A percentile compares a stretch with the other conserved stretches of the same genome.
Conservation (phyloP, 2,329 filamentous ascomycete species). For the Diplodia mutila region DNA sequence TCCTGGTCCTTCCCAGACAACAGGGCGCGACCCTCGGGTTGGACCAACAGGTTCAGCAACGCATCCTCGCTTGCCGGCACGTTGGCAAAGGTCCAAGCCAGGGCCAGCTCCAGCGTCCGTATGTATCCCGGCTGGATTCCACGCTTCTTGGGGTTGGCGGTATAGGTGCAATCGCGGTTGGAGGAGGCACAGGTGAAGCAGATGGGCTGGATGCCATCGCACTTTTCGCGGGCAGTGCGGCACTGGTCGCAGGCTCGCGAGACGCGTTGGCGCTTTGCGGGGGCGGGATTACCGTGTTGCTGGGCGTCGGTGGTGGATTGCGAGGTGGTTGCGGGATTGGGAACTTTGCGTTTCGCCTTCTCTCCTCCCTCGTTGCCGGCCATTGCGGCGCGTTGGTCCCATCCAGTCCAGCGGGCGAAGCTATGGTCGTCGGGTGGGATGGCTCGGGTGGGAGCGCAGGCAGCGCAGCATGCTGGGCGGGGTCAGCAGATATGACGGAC, state of each 20-base stretch:
- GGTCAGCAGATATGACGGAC: conserved; percentile 11
- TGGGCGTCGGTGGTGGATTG: background rate
- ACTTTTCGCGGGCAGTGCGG: conserved; percentile 70
- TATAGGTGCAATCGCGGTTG: conserved; percentile 70
- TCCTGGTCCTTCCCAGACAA: conserved; percentile 57
- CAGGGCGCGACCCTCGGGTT: conserved; percentile 51
- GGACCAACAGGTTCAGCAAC: conserved; percentile 59
- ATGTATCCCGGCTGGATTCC: conserved; percentile 82
- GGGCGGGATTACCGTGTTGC: conserved; percentile 26
- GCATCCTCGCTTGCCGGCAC: conserved; percentile 63
- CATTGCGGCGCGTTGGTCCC: conserved; percentile 14
- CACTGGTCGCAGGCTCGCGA: conserved; percentile 73
- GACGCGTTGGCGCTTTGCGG: conserved; percentile 62
- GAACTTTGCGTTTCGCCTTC: conserved; percentile 23
- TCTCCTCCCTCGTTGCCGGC: conserved; percentile 22
- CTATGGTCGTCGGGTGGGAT: background rate
- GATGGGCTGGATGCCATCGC: conserved; percentile 68
- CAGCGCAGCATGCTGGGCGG: conserved; percentile 4
- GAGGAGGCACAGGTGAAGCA: conserved; percentile 70
- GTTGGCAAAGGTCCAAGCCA: conserved; percentile 68
- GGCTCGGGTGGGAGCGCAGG: background rate
- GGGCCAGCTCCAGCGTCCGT: conserved; percentile 69
- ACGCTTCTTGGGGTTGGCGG: conserved; percentile 73
- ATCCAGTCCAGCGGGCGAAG: conserved; percentile 8
- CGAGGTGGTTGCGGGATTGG: background rate